Base-by-base conservation (phyloP, 495 filamentous ascomycete genomes). In the Lasiosphaeria ovina region DNA sequence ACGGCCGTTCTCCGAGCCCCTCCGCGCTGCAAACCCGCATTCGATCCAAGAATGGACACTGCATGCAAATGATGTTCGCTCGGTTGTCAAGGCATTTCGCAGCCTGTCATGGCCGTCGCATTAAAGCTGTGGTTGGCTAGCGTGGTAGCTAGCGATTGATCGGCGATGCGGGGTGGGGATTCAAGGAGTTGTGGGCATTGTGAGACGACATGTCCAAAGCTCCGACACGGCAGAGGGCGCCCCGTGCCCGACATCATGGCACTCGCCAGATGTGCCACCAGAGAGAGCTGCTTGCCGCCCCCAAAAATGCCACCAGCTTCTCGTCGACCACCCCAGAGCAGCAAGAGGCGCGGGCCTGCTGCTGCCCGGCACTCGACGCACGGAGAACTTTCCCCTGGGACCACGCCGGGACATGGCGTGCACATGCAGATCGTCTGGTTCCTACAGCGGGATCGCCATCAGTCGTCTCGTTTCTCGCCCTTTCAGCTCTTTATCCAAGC, bases 381-480 rank as follows among this genome's bases (percentile, higher is more conserved):
- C 51, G 55, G 55, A 24, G 33, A 5, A 45, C 34, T 32, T 56
- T 34, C 47, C 16, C 32, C 34, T 58, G 44, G 58, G 24, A 24
- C 24, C 24, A 24, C 24, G 24, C 24, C 24, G 2, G 24, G 24
- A 24, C 58, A 61, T 60, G 45, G 48, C 11, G 48, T 50, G 50
- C 40, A 33, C 35, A 11, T 36, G 34, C 33, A 36, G 66, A 69
- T 69, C 63, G 57, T 51, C 66, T 45, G 63, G 63, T 64, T 65
- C 62, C 66, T 53, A 64, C 66, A 56, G 53, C 56, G 58, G 61
- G 66, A 69, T 69, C 66, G 56, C 51, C 61, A n/a, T 56, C 54
- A 24, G 35, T 57, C 62, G 66, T 69, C 63, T 66, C 66, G 61
- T 62, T 69, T 65, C 24, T 60, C 52, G 48, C 49, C 51, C 51